Percentiles rank a stretch among this genome's conserved stretches.
Evolutionary conservation across 257 asterid species (phyloP).

Genomic region (Solanum chilense): DNA sequence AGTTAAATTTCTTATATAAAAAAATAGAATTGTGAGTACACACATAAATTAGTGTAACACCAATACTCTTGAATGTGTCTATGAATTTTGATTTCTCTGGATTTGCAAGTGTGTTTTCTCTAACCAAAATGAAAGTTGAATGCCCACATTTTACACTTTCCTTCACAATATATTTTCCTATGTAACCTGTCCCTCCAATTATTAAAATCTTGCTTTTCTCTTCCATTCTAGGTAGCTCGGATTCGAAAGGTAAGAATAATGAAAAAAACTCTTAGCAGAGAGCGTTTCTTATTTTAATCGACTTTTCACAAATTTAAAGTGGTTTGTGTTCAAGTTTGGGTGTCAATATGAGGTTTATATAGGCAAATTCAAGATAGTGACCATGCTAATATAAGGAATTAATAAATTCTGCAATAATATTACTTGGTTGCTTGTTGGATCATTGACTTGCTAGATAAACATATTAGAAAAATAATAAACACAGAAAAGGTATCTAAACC

Average conservation of each 20-base stretch:
- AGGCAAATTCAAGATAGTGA: background rate
- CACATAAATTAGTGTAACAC: conserved; percentile 3
- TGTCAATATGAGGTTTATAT: background rate
- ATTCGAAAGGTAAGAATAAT: no score
- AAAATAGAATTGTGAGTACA: background rate
- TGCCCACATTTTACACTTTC: conserved; percentile 11
- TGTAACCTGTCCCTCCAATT: conserved; percentile 18
- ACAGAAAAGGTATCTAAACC: no score
- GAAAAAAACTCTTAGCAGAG: background rate
- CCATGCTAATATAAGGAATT: background rate
- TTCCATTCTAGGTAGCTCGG: background rate
- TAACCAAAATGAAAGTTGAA: conserved; percentile 7
- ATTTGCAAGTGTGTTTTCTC: conserved; percentile 1
- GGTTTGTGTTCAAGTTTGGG: background rate
- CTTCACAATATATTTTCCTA: conserved; percentile 8
- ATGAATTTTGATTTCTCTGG: conserved; percentile 1
- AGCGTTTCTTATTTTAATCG: background rate
- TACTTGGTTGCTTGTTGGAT: background rate
- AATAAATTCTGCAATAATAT: background rate
- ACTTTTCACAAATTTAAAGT: no score
- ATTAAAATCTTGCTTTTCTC: conserved; percentile 20
- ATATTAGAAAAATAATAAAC: no score
- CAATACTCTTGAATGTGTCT: background rate
- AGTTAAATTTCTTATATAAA: no score
- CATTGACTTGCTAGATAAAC: background rate